Evolutionary conservation across 2,329 filamentous ascomycete genomes (phyloP).

Genomic region (Exophiala dermatitidis): DNA sequence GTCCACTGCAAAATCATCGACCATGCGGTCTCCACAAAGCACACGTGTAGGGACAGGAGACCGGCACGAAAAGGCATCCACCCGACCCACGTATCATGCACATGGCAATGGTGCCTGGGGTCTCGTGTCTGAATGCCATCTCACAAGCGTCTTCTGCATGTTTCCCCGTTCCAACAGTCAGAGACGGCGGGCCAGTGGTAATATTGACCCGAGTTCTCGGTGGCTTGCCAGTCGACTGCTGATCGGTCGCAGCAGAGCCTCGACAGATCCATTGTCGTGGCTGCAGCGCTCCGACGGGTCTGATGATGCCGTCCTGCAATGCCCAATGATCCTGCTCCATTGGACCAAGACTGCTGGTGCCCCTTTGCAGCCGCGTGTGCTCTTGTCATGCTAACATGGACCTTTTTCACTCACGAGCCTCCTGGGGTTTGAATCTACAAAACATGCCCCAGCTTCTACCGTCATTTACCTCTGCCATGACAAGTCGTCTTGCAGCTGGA

Average conservation of each 20-base stretch:
- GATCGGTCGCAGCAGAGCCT: constrained; percentile 23
- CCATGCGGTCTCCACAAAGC: background rate
- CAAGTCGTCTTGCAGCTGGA: constrained; percentile 31
- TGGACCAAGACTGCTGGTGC: constrained; percentile 15
- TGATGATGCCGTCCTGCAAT: constrained; percentile 5
- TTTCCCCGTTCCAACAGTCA: background rate
- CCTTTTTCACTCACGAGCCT: constrained; percentile 13
- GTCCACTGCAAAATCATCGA: background rate
- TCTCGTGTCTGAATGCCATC: background rate
- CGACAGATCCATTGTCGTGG: constrained; percentile 19
- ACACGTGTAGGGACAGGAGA: background rate
- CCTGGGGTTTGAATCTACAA: constrained; percentile 12
- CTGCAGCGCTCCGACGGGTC: constrained; percentile 16
- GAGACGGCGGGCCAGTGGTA: background rate
- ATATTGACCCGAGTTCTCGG: constrained; percentile 1
- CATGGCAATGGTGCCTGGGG: background rate
- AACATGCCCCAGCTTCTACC: constrained; percentile 20
- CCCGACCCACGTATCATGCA: background rate
- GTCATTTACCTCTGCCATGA: constrained; percentile 11
- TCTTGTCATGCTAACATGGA: constrained; percentile 3
- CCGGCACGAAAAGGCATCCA: background rate
- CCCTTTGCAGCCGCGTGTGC: constrained; percentile 18
- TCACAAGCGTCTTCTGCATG: background rate
- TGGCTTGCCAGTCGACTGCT: constrained; percentile 22
- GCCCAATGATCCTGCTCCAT: constrained; percentile 18